Conservation (phyloP, 768 basidiomycete species). For the Boletus bicolor region DNA sequence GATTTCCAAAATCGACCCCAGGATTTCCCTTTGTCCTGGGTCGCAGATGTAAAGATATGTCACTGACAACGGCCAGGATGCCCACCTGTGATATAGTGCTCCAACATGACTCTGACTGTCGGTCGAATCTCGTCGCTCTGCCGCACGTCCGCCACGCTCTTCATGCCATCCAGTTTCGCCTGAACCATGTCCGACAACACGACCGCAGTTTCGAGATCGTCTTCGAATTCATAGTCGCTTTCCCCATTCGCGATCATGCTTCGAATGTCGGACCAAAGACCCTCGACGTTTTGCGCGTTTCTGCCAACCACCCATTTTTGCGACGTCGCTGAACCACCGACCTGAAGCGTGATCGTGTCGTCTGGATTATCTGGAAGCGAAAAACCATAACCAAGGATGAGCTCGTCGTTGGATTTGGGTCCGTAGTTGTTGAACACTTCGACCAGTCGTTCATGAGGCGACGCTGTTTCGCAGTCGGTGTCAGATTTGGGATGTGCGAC, state of each 20-base stretch:
- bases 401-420: constrained; percentile 83
- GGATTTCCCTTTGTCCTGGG: constrained; percentile 58
- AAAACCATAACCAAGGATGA: constrained; percentile 92
- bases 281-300: constrained; percentile 48
- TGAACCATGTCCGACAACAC: constrained; percentile 66
- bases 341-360: constrained; percentile 78
- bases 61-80: not conserved
- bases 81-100: constrained; percentile 64
- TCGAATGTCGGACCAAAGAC: constrained; percentile 57
- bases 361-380: constrained; percentile 75
- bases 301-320: constrained; percentile 65
- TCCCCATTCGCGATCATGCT: constrained; percentile 27
- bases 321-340: constrained; percentile 47
- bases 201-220: constrained; percentile 65
- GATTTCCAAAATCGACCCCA: constrained; percentile 51
- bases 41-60: not conserved
- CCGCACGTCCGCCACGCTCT: constrained; percentile 28
- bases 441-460: constrained; percentile 31
- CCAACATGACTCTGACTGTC: constrained; percentile 63
- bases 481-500: constrained; percentile 46
- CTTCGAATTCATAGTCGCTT: constrained; percentile 43
- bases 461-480: constrained; percentile 15
- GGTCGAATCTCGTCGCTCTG: constrained; percentile 38
- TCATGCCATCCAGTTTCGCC: constrained; percentile 48
- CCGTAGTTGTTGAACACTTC: constrained; percentile 88